These are phyloP conservation scores for Leccinum pachyderme DNA, from an alignment of 1,284 basidiomycete genomes.

Conservation along the genomic window DNA sequence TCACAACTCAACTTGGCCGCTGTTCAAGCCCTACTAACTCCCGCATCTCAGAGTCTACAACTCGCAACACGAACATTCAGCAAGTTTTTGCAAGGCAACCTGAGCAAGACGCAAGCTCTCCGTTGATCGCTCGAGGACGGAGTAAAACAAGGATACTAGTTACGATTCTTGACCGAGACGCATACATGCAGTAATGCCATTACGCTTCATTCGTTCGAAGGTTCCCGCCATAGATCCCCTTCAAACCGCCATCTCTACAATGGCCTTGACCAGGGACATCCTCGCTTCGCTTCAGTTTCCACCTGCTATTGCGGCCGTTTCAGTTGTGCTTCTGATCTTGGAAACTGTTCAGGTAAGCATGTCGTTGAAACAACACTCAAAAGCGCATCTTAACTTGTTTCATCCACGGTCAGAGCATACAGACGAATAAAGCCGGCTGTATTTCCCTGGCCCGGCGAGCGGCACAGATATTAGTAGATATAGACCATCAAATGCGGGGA, in stretches of 20 bases:
- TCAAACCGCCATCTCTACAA: conserved; percentile 24
- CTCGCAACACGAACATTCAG: no score
- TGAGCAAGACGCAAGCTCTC: not conserved
- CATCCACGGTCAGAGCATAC: conserved; percentile 7
- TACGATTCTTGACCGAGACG: not conserved
- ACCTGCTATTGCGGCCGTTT: conserved; percentile 42
- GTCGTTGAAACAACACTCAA: not conserved
- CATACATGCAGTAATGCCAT: conserved; percentile 18
- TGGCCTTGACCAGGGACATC: conserved; percentile 23
- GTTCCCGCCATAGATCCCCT: conserved; percentile 19
- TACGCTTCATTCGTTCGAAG: conserved; percentile 30
- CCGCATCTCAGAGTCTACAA: no score
- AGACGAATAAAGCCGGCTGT: conserved; percentile 43
- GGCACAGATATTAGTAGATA: conserved; percentile 43
- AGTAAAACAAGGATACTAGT: not conserved
- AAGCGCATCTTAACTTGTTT: not conserved
- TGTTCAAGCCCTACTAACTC: no score
- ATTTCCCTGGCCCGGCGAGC: conserved; percentile 44
- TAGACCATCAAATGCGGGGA: conserved; percentile 47
- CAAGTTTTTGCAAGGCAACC: no score
- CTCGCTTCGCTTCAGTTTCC: conserved; percentile 39
- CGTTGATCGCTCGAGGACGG: not conserved
- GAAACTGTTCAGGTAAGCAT: conserved; percentile 45
- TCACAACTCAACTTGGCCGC: no score
- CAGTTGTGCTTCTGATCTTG: conserved; percentile 44